A percentile compares a stretch with the other conserved stretches of the same genome.
Evolutionary conservation across 2,329 filamentous ascomycete genomes (phyloP).

Genomic region (Neopestalotiopsis clavispora): DNA sequence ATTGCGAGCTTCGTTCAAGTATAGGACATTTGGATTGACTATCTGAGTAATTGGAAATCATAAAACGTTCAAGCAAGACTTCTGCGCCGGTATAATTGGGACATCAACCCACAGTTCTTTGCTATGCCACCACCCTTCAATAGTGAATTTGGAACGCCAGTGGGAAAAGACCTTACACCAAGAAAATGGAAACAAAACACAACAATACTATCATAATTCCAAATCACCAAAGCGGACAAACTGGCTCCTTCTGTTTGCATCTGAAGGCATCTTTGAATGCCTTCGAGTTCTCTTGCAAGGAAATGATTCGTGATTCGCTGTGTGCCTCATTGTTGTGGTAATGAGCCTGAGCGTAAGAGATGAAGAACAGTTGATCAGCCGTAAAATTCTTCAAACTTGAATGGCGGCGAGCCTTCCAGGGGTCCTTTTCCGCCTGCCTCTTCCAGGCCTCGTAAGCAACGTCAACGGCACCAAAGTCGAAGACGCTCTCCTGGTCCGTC

Average conservation of each 20-base stretch:
- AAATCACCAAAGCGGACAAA: constrained; percentile 4
- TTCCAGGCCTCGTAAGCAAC: constrained; percentile 71
- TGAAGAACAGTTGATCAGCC: constrained; percentile 73
- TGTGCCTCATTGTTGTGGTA: constrained; percentile 41
- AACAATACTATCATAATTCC: neutral
- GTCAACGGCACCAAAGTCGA: constrained; percentile 70
- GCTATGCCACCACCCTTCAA: no score
- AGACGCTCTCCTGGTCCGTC: constrained; percentile 74
- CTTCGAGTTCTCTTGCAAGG: constrained; percentile 1
- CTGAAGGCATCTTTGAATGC: constrained; percentile 6
- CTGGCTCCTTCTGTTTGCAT: neutral
- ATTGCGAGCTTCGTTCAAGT: no score
- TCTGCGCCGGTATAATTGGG: no score
- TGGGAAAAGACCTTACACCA: no score
- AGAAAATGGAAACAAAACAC: neutral
- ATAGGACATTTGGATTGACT: no score
- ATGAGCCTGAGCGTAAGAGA: constrained; percentile 68
- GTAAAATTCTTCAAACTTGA: constrained; percentile 60
- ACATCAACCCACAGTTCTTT: no score
- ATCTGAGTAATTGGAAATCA: no score
- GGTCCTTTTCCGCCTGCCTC: constrained; percentile 55
- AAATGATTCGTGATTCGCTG: neutral
- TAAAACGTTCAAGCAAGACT: no score
- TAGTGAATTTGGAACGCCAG: no score
- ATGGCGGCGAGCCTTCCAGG: constrained; percentile 55